phyloP scores from a whole-genome alignment of 2,329 filamentous ascomycete species.

The Paraphoma sp. region DNA sequence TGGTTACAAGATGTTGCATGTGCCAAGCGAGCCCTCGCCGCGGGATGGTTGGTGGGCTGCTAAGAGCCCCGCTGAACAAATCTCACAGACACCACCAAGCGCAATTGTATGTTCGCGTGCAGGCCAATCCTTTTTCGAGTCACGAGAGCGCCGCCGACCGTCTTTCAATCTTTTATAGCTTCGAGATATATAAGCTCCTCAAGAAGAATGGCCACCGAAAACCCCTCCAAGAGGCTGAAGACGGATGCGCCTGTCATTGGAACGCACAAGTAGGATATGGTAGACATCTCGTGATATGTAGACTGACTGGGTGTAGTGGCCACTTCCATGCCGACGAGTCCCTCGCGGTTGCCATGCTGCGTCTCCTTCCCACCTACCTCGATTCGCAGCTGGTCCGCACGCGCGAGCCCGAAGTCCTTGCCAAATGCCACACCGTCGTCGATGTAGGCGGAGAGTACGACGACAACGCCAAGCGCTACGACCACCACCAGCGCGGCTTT shows the following conservation, averaged over 20 bases:
- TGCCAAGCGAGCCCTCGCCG: constrained; percentile 22
- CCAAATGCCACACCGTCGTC: constrained; percentile 90
- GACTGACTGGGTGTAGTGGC: constrained; percentile 59
- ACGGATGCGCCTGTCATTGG: constrained; percentile 74
- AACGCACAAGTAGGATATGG: constrained; percentile 74
- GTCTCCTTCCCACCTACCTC: constrained; percentile 81
- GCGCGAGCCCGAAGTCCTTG: constrained; percentile 79
- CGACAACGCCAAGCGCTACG: constrained; percentile 76
- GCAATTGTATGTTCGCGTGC: constrained; percentile 25
- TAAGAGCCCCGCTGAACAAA: constrained; percentile 4
- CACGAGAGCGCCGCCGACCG: background rate
- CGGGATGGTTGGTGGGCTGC: constrained; percentile 2
- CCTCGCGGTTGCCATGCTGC: constrained; percentile 94
- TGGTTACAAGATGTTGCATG: constrained; percentile 8
- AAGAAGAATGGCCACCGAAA: constrained; percentile 41
- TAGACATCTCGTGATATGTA: background rate
- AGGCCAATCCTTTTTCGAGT: constrained; percentile 6
- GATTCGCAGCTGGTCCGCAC: constrained; percentile 80
- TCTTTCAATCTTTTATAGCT: background rate
- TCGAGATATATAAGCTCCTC: background rate
- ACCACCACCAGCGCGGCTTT: constrained; percentile 97
- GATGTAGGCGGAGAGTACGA: constrained; percentile 98
- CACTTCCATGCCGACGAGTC: constrained; percentile 99
- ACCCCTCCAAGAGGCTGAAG: constrained; percentile 80
- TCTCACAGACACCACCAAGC: constrained; percentile 11